A percentile compares a stretch with the other conserved stretches of the same genome.
These are phyloP conservation scores for Prosopis cineraria DNA, from an alignment of 306 rosid genomes.

Conservation along the genomic window DNA sequence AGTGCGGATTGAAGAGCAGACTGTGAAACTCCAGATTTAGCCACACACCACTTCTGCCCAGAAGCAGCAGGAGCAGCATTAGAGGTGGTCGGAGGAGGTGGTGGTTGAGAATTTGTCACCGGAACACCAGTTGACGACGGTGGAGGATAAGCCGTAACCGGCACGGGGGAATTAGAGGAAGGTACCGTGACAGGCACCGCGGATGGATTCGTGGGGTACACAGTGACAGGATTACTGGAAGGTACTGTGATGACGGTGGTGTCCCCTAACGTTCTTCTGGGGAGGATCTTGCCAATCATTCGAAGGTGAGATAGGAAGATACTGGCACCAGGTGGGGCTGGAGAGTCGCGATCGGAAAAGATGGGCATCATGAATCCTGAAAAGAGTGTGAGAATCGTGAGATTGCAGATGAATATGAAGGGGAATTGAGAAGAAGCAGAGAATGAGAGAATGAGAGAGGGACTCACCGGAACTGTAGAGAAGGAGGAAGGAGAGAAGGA, in stretches of 20 bases:
- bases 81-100: slow-evolving; percentile 61
- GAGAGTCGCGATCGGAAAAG: slow-evolving; percentile 32
- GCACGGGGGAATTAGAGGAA: slow-evolving; percentile 52
- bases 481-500: slow-evolving; percentile 25
- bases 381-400: slow-evolving; percentile 20
- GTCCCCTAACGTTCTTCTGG: slow-evolving; percentile 47
- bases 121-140: slow-evolving; percentile 54
- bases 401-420: slow-evolving; percentile 16
- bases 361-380: slow-evolving; percentile 56
- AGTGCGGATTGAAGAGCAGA: slow-evolving; percentile 74
- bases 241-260: slow-evolving; percentile 72
- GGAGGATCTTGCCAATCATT: slow-evolving; percentile 23
- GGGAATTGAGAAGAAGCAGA: not conserved
- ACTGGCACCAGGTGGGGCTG: slow-evolving; percentile 33
- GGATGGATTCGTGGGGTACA: slow-evolving; percentile 58
- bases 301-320: slow-evolving; percentile 17
- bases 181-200: slow-evolving; percentile 57
- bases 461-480: too few species aligned
- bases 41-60: slow-evolving; percentile 91
- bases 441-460: slow-evolving; percentile 19
- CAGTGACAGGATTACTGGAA: slow-evolving; percentile 61
- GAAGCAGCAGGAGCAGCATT: slow-evolving; percentile 44
- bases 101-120: slow-evolving; percentile 52
- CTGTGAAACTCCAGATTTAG: slow-evolving; percentile 63
- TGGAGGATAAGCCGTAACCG: slow-evolving; percentile 64